Evolutionary conservation across 2,329 filamentous ascomycete species (phyloP).

Genomic region (Tolypocladium tropicale): DNA sequence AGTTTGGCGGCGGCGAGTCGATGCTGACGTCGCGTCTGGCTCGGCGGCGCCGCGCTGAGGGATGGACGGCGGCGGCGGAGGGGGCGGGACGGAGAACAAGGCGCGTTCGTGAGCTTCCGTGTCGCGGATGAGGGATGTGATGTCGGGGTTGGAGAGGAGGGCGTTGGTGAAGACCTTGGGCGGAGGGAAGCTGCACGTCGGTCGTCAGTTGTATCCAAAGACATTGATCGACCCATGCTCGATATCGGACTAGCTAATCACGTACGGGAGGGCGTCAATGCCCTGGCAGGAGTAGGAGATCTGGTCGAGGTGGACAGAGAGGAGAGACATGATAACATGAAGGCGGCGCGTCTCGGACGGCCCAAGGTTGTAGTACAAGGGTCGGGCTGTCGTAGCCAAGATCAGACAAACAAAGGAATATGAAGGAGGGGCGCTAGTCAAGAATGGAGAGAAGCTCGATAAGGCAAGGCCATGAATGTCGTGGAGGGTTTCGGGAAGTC

Average conservation of each 20-base stretch:
- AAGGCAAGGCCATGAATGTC: background rate
- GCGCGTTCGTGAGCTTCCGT: slow-evolving; percentile 91
- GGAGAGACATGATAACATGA: slow-evolving; percentile 50
- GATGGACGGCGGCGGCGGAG: slow-evolving; percentile 44
- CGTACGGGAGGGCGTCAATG: slow-evolving; percentile 63
- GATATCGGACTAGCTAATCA: background rate
- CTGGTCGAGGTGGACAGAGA: slow-evolving; percentile 64
- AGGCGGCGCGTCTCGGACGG: background rate
- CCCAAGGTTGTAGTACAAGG: background rate
- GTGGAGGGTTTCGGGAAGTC: background rate
- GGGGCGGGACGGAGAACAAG: slow-evolving; percentile 81
- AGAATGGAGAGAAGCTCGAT: background rate
- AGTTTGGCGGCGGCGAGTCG: slow-evolving; percentile 46
- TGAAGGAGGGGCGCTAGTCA: background rate
- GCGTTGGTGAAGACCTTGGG: slow-evolving; percentile 97
- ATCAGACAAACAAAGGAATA: background rate
- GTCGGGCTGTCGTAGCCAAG: background rate
- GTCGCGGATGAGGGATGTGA: slow-evolving; percentile 88
- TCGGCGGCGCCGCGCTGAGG: slow-evolving; percentile 20
- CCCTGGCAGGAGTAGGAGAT: slow-evolving; percentile 66
- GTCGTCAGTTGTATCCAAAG: background rate
- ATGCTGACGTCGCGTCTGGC: slow-evolving; percentile 17
- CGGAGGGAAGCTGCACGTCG: slow-evolving; percentile 60
- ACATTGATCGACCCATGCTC: slow-evolving; percentile 13
- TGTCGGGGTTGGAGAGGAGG: slow-evolving; percentile 78